Evolutionary conservation across 2,329 filamentous ascomycete genomes (phyloP).

Genomic region (Alternaria consortialis): DNA sequence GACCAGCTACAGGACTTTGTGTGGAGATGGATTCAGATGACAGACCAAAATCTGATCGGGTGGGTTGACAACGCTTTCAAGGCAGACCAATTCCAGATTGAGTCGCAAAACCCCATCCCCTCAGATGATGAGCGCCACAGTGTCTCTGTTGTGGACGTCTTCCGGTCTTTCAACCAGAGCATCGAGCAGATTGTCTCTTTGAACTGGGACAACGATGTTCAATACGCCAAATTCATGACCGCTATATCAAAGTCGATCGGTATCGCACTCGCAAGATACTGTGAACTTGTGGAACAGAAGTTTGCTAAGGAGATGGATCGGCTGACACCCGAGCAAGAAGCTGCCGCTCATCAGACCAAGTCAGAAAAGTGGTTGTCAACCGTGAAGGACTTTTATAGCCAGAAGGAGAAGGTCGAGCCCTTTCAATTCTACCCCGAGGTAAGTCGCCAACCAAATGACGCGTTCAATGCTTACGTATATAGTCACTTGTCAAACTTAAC

Average conservation of each 20-base stretch:
- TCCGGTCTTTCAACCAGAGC: conserved; percentile 91
- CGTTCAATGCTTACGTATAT: conserved; percentile 9
- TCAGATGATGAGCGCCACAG: conserved; percentile 89
- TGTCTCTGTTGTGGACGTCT: conserved; percentile 90
- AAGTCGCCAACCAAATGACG: conserved; percentile 41
- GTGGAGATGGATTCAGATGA: conserved; percentile 90
- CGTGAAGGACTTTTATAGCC: conserved; percentile 91
- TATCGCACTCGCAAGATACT: conserved; percentile 84
- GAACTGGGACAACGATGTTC: conserved; percentile 91
- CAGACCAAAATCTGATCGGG: conserved; percentile 78
- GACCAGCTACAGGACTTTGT: conserved; percentile 88
- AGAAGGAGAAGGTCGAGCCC: conserved; percentile 91
- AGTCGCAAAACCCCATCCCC: conserved; percentile 69
- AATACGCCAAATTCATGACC: conserved; percentile 98
- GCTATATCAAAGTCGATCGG: conserved; percentile 86
- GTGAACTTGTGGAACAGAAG: conserved; percentile 84
- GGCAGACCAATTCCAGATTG: conserved; percentile 84
- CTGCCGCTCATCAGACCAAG: conserved; percentile 77
- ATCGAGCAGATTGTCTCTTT: conserved; percentile 86
- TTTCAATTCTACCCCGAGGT: conserved; percentile 97
- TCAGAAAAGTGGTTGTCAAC: conserved; percentile 94
- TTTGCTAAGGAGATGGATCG: conserved; percentile 95
- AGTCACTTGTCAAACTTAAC: conserved; percentile 98
- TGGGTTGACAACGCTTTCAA: conserved; percentile 93
- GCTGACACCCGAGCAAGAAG: conserved; percentile 85